Conservation (phyloP, 2,329 filamentous ascomycete genomes). For the Lojkania enalia region DNA sequence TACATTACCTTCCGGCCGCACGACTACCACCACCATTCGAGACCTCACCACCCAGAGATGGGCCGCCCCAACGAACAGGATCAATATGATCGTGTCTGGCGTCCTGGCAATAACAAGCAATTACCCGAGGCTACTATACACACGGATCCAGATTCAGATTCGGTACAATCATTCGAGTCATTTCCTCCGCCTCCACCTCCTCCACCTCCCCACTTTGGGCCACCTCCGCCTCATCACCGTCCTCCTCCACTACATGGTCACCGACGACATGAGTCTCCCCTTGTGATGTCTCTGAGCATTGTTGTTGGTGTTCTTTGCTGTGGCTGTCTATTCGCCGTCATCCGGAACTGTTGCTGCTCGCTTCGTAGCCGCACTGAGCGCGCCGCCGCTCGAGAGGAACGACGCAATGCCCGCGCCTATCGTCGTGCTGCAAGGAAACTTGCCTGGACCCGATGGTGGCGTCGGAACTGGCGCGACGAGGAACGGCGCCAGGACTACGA, state of each 20-base stretch:
- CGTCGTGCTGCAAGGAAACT: slow-evolving; percentile 57
- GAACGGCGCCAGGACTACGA: slow-evolving; percentile 50
- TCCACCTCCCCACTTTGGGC: neutral
- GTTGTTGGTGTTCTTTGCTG: slow-evolving; percentile 51
- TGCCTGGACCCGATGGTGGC: slow-evolving; percentile 56
- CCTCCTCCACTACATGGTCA: slow-evolving; percentile 9
- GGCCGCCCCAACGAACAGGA: slow-evolving; percentile 28
- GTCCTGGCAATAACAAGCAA: slow-evolving; percentile 19
- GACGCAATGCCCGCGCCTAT: slow-evolving; percentile 56
- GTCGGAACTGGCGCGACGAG: slow-evolving; percentile 38
- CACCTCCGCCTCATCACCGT: slow-evolving; percentile 8
- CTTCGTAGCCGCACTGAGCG: slow-evolving; percentile 56
- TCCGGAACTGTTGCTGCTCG: slow-evolving; percentile 54
- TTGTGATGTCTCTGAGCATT: slow-evolving; percentile 49
- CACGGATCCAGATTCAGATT: no score
- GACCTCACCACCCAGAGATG: slow-evolving; percentile 20
- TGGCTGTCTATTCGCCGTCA: slow-evolving; percentile 48
- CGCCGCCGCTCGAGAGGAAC: slow-evolving; percentile 58
- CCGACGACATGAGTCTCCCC: slow-evolving; percentile 29
- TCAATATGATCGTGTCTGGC: slow-evolving; percentile 25
- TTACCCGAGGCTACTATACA: slow-evolving; percentile 14
- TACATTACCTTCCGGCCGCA: slow-evolving; percentile 34
- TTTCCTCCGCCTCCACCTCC: slow-evolving; percentile 6
- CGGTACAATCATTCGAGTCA: no score
- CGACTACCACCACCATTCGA: slow-evolving; percentile 19